A percentile compares a stretch with the other conserved stretches of the same genome.
phyloP scores from a whole-genome alignment of 2,329 filamentous ascomycete species.

The Pseudopithomyces maydicus region DNA sequence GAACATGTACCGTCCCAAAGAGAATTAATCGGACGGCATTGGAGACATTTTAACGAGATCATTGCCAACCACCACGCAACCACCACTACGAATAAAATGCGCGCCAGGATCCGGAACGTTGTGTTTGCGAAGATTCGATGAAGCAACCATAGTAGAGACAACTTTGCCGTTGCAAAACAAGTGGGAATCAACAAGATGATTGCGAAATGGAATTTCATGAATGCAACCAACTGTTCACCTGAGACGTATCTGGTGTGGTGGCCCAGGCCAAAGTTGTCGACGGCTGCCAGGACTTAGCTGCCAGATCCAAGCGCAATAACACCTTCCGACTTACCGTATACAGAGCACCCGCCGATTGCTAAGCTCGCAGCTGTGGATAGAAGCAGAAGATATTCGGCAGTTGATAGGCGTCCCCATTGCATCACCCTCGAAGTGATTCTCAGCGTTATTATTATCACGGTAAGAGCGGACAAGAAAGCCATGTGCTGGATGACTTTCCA shows the following conservation, averaged over 20 bases:
- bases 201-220: slow-evolving; percentile 7
- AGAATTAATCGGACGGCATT: slow-evolving; percentile 8
- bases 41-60: slow-evolving; percentile 1
- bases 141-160: slow-evolving; percentile 10
- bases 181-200: slow-evolving; percentile 6
- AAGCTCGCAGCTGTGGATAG: background rate
- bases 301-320: background rate
- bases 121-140: slow-evolving; percentile 2
- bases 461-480: background rate
- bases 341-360: slow-evolving; percentile 1
- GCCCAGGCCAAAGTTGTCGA: slow-evolving; percentile 2
- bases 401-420: slow-evolving; percentile 4
- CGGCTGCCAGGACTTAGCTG: background rate
- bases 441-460: background rate
- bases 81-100: background rate
- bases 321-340: background rate
- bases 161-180: slow-evolving; percentile 9
- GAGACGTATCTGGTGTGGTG: slow-evolving; percentile 1
- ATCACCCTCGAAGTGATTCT: slow-evolving; percentile 5
- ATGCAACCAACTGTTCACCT: slow-evolving; percentile 2
- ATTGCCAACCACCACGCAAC: slow-evolving; percentile 5
- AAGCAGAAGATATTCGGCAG: slow-evolving; percentile 7
- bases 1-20: slow-evolving; percentile 9
- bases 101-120: slow-evolving; percentile 5
- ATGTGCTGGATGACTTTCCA: slow-evolving; percentile 1